A percentile compares a stretch with the other conserved stretches of the same genome.
phyloP scores from a whole-genome alignment of 2,329 filamentous ascomycete genomes.

The Thielaviopsis populi region DNA sequence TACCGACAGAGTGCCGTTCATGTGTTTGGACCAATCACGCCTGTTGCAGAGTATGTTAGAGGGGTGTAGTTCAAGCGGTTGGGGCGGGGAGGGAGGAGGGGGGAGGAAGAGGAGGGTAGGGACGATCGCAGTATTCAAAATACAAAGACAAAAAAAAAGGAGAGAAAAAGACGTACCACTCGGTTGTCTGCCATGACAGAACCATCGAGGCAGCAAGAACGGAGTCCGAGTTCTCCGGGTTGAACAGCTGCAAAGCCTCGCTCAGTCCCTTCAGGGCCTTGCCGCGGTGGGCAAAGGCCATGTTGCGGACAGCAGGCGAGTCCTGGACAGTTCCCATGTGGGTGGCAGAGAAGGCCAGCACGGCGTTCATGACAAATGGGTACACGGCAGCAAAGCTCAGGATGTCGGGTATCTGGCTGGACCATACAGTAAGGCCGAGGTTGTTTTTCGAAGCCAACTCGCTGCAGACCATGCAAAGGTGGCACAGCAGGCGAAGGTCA shows the following conservation, averaged over 20 bases:
- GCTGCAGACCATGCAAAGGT: slow-evolving; percentile 72
- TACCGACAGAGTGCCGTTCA: slow-evolving; percentile 81
- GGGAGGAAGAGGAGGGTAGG: too few species aligned
- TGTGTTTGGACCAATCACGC: slow-evolving; percentile 83
- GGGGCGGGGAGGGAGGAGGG: not conserved
- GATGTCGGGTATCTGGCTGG: slow-evolving; percentile 66
- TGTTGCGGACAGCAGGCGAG: slow-evolving; percentile 69
- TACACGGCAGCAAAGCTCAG: slow-evolving; percentile 69
- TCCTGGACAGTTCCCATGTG: slow-evolving; percentile 83
- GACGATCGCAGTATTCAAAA: too few species aligned
- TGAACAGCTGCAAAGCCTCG: slow-evolving; percentile 73
- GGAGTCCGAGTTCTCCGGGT: slow-evolving; percentile 73
- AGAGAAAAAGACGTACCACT: slow-evolving; percentile 48
- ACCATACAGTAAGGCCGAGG: slow-evolving; percentile 81
- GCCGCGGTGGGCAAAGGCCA: slow-evolving; percentile 79
- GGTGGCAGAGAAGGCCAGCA: slow-evolving; percentile 86
- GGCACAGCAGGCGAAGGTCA: slow-evolving; percentile 78
- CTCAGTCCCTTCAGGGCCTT: slow-evolving; percentile 77
- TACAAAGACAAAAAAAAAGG: not conserved
- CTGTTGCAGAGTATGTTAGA: slow-evolving; percentile 34
- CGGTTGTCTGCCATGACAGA: slow-evolving; percentile 87
- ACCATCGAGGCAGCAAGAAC: slow-evolving; percentile 82
- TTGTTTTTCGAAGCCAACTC: slow-evolving; percentile 65
- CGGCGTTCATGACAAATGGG: slow-evolving; percentile 83
- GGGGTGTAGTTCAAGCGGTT: slow-evolving; percentile 13